Evolutionary conservation across 345 rosid species (phyloP).

Genomic region (Alliaria petiolata): DNA sequence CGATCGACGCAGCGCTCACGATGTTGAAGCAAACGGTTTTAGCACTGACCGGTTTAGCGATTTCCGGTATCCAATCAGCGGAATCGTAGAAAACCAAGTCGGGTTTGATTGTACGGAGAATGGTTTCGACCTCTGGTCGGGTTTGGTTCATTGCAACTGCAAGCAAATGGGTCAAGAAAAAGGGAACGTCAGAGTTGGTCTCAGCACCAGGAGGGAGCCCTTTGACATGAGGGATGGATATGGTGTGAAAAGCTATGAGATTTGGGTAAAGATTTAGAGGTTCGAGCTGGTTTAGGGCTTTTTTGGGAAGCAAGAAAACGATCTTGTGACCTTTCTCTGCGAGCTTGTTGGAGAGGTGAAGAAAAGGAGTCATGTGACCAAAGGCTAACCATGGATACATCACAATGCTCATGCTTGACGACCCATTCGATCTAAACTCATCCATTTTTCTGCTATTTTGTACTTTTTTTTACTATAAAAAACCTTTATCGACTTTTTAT

Average conservation of each 20-base stretch:
- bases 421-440: conserved; percentile 7
- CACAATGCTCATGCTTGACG: conserved; percentile 32
- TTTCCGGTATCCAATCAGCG: conserved; percentile 58
- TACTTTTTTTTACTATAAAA: neutral
- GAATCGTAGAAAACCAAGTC: conserved; percentile 47
- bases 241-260: conserved; percentile 42
- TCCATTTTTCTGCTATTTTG: neutral
- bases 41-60: conserved; percentile 48
- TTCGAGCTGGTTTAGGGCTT: conserved; percentile 32
- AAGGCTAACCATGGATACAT: conserved; percentile 59
- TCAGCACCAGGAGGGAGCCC: conserved; percentile 72
- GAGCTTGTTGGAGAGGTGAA: conserved; percentile 51
- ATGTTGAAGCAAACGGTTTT: conserved; percentile 48
- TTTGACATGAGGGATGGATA: conserved; percentile 44
- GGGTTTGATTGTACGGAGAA: conserved; percentile 35
- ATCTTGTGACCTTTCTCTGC: conserved; percentile 44
- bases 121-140: conserved; percentile 46
- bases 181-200: conserved; percentile 68
- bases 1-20: conserved; percentile 51
- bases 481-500: neutral
- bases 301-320: conserved; percentile 44
- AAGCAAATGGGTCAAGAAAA: conserved; percentile 39
- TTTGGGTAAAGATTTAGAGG: conserved; percentile 40
- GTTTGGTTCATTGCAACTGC: conserved; percentile 58
- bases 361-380: conserved; percentile 55